A percentile compares a stretch with the other conserved stretches of the same genome.
These are phyloP conservation scores for Penicillium pancosmium DNA, from an alignment of 495 filamentous ascomycete species.

Conservation along the genomic window DNA sequence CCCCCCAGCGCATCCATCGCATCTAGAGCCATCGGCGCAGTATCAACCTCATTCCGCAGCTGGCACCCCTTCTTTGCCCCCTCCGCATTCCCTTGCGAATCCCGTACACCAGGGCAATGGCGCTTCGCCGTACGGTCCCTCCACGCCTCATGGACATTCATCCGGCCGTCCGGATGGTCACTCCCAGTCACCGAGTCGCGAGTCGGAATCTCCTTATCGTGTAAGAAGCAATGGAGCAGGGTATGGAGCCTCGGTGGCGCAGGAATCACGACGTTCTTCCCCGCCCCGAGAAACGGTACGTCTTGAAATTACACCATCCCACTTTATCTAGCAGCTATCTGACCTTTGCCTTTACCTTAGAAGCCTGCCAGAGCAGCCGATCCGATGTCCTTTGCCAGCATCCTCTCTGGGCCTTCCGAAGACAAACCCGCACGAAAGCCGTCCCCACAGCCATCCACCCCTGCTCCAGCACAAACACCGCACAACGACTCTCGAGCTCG, in stretches of 20 bases:
- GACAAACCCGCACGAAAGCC: conserved; percentile 58
- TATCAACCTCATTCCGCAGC: conserved; percentile 45
- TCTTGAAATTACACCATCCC: conserved; percentile 3
- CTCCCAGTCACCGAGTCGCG: conserved; percentile 48
- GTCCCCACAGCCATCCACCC: conserved; percentile 33
- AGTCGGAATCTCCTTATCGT: conserved; percentile 42
- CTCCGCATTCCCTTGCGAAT: conserved; percentile 51
- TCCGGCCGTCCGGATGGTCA: conserved; percentile 44
- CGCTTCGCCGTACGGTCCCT: conserved; percentile 42
- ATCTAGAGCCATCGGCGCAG: conserved; percentile 45
- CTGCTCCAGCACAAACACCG: conserved; percentile 28
- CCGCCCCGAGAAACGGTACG: conserved; percentile 46
- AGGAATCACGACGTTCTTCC: conserved; percentile 36
- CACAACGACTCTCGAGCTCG: conserved; percentile 14
- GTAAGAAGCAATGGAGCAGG: conserved; percentile 35
- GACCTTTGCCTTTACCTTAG: conserved; percentile 31
- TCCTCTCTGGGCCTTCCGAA: conserved; percentile 69
- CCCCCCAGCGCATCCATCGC: conserved; percentile 47
- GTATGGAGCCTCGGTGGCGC: conserved; percentile 35
- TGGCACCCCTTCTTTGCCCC: conserved; percentile 36
- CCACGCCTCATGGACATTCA: conserved; percentile 51
- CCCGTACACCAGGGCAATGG: conserved; percentile 39
- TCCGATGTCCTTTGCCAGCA: conserved; percentile 91
- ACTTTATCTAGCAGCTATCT: conserved; percentile 8
- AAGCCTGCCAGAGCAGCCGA: conserved; percentile 70